phyloP scores from a whole-genome alignment of 1,284 basidiomycete species.

The Phylloboletellus chloephorus region DNA sequence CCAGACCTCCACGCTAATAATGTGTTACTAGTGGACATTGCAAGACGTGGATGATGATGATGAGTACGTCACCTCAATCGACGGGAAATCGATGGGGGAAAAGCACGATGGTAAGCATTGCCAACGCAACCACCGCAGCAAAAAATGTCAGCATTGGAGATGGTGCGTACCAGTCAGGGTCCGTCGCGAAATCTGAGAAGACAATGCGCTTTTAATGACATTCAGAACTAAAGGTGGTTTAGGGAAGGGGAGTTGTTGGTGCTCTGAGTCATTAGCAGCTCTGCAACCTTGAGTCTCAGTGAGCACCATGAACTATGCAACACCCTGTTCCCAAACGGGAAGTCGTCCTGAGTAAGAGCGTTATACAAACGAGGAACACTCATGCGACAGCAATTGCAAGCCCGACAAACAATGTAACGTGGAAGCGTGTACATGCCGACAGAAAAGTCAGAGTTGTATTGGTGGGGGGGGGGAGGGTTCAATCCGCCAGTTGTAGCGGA shows the following conservation, averaged over 20 bases:
- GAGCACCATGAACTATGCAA: no score
- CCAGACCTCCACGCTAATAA: neutral
- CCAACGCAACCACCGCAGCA: neutral
- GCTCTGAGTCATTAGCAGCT: neutral
- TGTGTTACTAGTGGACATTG: neutral
- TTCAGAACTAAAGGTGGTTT: neutral
- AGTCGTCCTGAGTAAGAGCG: no score
- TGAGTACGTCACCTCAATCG: neutral
- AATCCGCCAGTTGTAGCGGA: neutral
- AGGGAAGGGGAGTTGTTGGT: neutral
- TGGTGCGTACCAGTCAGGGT: neutral
- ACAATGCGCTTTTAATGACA: neutral
- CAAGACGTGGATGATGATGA: neutral
- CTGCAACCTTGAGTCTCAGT: no score
- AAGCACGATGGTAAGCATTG: neutral
- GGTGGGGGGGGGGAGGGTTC: no score
- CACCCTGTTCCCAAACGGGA: no score
- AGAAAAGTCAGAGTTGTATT: no score
- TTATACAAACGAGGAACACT: no score
- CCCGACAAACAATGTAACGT: no score
- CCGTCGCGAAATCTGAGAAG: neutral
- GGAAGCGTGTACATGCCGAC: no score
- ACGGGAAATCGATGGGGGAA: neutral
- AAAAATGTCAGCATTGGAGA: neutral
- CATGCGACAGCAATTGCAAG: no score